Conservation (phyloP, 202 grass and related monocot species). For the Digitaria exilis region DNA sequence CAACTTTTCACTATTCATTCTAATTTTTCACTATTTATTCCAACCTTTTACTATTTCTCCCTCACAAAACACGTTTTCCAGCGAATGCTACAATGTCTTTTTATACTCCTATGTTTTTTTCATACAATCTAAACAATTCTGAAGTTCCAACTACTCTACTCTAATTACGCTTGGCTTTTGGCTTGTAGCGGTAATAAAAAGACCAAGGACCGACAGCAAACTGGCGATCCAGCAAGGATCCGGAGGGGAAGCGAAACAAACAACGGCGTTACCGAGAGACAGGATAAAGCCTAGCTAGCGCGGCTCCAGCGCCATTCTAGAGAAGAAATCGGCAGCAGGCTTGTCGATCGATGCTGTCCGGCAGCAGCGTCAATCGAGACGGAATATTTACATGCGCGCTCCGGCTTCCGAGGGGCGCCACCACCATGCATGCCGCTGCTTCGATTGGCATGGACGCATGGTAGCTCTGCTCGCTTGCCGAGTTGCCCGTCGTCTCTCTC, state of each 20-base stretch:
- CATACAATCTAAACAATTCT: too few relatives aligned
- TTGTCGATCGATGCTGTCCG: too few relatives aligned
- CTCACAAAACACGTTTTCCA: too few relatives aligned
- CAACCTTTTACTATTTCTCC: too few relatives aligned
- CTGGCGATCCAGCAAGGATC: constrained; percentile 12
- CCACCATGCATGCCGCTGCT: too few relatives aligned
- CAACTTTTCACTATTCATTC: too few relatives aligned
- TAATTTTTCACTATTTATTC: too few relatives aligned
- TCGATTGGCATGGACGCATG: background rate
- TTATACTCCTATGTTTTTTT: too few relatives aligned
- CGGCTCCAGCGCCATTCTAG: constrained; percentile 14
- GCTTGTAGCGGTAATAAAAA: constrained; percentile 2
- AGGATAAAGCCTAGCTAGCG: constrained; percentile 32
- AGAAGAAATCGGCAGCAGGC: constrained; percentile 31
- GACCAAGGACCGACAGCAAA: constrained; percentile 32
- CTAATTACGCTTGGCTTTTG: background rate
- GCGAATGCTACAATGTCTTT: too few relatives aligned
- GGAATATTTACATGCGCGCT: constrained; percentile 50
- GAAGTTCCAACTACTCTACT: background rate
- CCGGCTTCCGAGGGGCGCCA: constrained; percentile 30
- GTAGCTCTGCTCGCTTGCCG: background rate
- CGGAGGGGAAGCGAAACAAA: constrained; percentile 19
- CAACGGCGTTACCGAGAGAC: background rate
- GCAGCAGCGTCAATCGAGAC: constrained; percentile 7
- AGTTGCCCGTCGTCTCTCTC: background rate